Evolutionary conservation across 306 rosid species (phyloP).

Genomic region (Castanea sativa): DNA sequence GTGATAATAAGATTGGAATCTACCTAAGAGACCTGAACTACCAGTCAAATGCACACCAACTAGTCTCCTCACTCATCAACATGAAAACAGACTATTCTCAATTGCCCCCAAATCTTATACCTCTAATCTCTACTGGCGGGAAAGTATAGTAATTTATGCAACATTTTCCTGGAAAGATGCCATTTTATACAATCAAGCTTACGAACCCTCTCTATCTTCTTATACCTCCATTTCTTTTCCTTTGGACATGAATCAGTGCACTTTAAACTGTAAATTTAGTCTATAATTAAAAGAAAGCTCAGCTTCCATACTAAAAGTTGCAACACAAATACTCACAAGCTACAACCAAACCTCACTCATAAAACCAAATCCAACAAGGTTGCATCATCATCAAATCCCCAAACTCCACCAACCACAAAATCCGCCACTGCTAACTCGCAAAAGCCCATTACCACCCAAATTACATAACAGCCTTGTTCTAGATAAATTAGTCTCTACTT

Average conservation of each 20-base stretch:
- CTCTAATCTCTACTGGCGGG: constrained; percentile 16
- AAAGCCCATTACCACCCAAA: too few relatives aligned
- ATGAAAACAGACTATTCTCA: constrained; percentile 74
- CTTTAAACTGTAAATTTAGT: constrained; percentile 4
- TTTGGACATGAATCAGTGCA: constrained; percentile 17
- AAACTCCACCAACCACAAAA: too few relatives aligned
- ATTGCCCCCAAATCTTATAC: constrained; percentile 52
- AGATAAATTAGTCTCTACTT: too few relatives aligned
- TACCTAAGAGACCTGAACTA: constrained; percentile 41
- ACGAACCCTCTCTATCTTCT: constrained; percentile 9
- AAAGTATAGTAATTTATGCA: constrained; percentile 13
- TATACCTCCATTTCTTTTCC: constrained; percentile 14
- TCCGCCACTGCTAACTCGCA: too few relatives aligned
- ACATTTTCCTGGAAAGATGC: constrained; percentile 12
- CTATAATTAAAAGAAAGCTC: constrained; percentile 11
- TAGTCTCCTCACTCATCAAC: constrained; percentile 57
- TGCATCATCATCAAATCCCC: too few relatives aligned
- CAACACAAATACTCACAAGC: too few relatives aligned
- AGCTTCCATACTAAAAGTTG: too few relatives aligned
- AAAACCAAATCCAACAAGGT: too few relatives aligned
- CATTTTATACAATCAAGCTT: constrained; percentile 20
- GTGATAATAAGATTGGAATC: constrained; percentile 63
- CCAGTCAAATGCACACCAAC: constrained; percentile 73
- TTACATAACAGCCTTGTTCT: too few relatives aligned
- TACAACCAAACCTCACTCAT: too few relatives aligned